These are phyloP conservation scores for Verticillium longisporum DNA, from an alignment of 2,329 filamentous ascomycete species.

Conservation along the genomic window DNA sequence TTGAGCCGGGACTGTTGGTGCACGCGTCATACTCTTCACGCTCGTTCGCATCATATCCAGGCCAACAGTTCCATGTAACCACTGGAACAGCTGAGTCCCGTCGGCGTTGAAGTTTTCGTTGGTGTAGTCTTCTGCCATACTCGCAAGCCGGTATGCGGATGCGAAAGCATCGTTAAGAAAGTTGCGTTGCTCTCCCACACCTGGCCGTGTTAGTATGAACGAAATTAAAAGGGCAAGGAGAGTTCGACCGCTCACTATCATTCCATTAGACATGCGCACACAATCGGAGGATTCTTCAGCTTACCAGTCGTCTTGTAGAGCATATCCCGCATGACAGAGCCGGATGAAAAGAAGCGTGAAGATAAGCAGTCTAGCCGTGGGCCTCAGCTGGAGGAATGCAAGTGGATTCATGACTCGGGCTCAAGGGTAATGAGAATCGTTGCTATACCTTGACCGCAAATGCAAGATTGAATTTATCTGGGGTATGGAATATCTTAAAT, in stretches of 20 bases:
- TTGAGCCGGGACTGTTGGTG: too few relatives aligned
- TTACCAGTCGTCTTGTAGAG: constrained; percentile 1
- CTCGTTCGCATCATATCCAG: neutral
- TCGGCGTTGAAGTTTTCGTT: neutral
- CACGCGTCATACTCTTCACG: neutral
- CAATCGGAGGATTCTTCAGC: neutral
- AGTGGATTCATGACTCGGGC: neutral
- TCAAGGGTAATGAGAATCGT: too few relatives aligned
- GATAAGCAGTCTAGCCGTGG: too few relatives aligned
- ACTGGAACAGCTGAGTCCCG: neutral
- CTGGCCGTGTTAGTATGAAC: too few relatives aligned
- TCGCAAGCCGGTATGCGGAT: too few relatives aligned
- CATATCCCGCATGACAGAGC: constrained; percentile 1
- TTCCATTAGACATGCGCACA: neutral
- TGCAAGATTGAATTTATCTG: too few relatives aligned
- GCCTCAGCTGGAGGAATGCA: too few relatives aligned
- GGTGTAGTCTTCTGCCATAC: neutral
- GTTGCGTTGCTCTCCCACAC: too few relatives aligned
- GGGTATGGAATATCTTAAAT: too few relatives aligned
- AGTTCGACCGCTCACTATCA: neutral
- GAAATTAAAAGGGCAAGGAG: neutral
- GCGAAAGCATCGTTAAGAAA: too few relatives aligned
- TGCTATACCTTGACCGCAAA: too few relatives aligned
- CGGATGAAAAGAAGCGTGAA: neutral
- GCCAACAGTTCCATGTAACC: neutral